Conservation (phyloP, 129 eudicot genomes). For the Oenanthe sinensis region DNA sequence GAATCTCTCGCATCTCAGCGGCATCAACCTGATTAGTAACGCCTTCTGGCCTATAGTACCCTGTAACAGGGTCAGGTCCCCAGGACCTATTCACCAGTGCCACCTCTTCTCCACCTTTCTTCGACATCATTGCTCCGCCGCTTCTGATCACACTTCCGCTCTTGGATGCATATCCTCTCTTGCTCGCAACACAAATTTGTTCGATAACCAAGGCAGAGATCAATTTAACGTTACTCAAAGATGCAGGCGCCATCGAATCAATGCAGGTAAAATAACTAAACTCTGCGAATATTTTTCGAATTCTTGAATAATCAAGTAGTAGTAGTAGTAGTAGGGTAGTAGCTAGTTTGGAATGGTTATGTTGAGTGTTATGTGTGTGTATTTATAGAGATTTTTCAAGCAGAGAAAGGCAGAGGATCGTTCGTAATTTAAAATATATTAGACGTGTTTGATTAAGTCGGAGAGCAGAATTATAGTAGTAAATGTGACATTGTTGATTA, state of each 20-base stretch:
- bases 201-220: not conserved
- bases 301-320: no score
- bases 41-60: slow-evolving; percentile 72
- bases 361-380: not conserved
- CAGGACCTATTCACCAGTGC: slow-evolving; percentile 40
- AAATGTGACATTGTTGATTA: not conserved
- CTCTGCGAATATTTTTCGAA: not conserved
- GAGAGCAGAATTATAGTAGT: not conserved
- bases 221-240: not conserved
- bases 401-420: not conserved
- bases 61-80: slow-evolving; percentile 88
- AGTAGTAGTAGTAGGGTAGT: no score
- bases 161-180: slow-evolving; percentile 49
- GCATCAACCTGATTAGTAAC: slow-evolving; percentile 49
- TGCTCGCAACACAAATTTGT: not conserved
- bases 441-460: not conserved
- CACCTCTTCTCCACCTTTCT: slow-evolving; percentile 43
- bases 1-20: slow-evolving; percentile 60
- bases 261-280: not conserved
- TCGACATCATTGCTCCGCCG: slow-evolving; percentile 34
- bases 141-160: slow-evolving; percentile 22
- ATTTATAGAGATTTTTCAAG: not conserved
- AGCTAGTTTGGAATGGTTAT: not conserved
- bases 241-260: not conserved
- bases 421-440: not conserved